Percentiles rank a stretch among this genome's conserved stretches.
These are phyloP conservation scores for Coffea canephora DNA, from an alignment of 257 asterid genomes.

Conservation along the genomic window DNA sequence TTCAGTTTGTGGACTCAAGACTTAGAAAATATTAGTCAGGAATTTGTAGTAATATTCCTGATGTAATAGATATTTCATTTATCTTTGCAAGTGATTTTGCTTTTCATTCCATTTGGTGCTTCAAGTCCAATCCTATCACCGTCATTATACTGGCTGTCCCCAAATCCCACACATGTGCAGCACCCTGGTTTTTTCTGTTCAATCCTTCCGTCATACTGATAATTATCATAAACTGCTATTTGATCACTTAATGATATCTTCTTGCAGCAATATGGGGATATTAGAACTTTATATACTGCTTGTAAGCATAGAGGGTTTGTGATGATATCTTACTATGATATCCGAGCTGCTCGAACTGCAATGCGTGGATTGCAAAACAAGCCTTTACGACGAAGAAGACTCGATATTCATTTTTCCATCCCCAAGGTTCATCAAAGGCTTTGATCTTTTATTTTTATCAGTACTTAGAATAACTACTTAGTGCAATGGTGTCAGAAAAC, in stretches of 20 bases:
- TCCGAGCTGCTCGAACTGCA: constrained; percentile 93
- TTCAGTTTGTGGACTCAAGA: not conserved
- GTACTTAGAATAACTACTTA: not conserved
- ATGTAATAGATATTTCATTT: not conserved
- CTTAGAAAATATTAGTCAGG: not conserved
- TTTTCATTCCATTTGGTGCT: not conserved
- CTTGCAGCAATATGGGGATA: constrained; percentile 91
- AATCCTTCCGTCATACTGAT: not conserved
- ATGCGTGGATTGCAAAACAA: constrained; percentile 84
- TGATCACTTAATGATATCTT: constrained; percentile 2
- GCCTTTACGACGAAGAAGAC: constrained; percentile 87
- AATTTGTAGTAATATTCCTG: not conserved
- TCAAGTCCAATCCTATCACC: not conserved
- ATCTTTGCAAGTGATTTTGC: not conserved
- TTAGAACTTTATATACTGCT: constrained; percentile 91
- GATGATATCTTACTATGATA: constrained; percentile 98
- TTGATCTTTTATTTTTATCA: not conserved
- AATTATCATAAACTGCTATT: not conserved
- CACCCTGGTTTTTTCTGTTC: not conserved
- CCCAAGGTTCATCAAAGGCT: constrained; percentile 62
- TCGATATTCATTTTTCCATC: constrained; percentile 94
- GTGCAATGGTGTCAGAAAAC: not conserved
- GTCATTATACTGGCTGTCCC: not conserved
- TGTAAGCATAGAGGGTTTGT: constrained; percentile 99
- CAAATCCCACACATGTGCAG: not conserved